Conservation (phyloP, 2,329 filamentous ascomycete genomes). For the Colletotrichum liaoningense region DNA sequence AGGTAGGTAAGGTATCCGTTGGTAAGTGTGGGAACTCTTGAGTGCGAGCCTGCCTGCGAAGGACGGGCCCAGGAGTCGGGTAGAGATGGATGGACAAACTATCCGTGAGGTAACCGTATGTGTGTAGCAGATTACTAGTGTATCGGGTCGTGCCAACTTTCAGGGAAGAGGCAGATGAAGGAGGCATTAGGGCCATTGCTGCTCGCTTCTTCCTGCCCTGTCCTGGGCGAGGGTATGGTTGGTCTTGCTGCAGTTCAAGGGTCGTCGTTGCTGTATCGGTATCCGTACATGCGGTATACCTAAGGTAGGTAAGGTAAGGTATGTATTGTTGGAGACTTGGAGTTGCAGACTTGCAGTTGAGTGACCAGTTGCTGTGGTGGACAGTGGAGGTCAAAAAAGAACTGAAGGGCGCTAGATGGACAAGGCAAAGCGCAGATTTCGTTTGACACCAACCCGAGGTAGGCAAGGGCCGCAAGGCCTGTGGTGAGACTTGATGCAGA, state of each 20-base stretch:
- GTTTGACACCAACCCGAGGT: slow-evolving; percentile 13
- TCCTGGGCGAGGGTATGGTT: not conserved
- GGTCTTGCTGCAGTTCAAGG: not conserved
- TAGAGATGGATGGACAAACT: not conserved
- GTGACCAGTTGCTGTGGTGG: not conserved
- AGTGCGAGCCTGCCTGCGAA: not conserved
- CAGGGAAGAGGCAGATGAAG: not conserved
- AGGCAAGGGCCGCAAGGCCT: slow-evolving; percentile 9
- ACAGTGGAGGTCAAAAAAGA: not conserved
- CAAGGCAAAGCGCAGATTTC: slow-evolving; percentile 14
- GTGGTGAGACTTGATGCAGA: slow-evolving; percentile 2
- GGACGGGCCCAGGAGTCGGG: not conserved
- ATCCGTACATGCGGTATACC: too few relatives aligned
- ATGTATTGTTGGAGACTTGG: too few relatives aligned
- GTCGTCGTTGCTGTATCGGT: too few relatives aligned
- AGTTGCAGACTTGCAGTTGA: not conserved
- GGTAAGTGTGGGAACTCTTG: not conserved
- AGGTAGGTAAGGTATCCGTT: too few relatives aligned
- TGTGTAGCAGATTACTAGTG: not conserved
- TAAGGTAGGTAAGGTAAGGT: too few relatives aligned
- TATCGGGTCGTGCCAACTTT: not conserved
- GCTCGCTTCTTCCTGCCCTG: not conserved
- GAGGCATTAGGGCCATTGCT: not conserved
- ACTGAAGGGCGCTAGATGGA: slow-evolving; percentile 22
- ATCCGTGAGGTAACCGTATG: not conserved